Evolutionary conservation across 305 asterid genomes (phyloP).

Genomic region (Lippia alba): DNA sequence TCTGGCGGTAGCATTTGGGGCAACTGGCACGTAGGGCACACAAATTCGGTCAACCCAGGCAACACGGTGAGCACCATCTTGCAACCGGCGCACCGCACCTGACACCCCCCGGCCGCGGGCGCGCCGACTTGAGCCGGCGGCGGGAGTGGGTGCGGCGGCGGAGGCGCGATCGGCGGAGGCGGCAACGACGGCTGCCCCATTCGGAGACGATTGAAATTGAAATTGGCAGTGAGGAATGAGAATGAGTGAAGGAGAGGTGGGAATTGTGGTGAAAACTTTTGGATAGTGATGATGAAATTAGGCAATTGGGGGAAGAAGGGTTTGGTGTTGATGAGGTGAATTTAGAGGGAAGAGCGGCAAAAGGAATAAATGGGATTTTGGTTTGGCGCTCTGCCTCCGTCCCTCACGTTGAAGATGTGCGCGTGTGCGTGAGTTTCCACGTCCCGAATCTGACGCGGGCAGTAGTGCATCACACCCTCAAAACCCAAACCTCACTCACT

Average conservation of each 20-base stretch:
- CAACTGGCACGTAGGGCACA: conserved; percentile 90
- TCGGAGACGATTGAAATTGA: conserved; percentile 20
- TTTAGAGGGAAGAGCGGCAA: conserved; percentile 41
- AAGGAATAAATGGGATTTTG: conserved; percentile 44
- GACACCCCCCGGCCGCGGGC: conserved; percentile 59
- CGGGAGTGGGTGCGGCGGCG: conserved; percentile 43
- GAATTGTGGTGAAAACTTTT: conserved; percentile 27
- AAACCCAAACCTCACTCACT: not conserved
- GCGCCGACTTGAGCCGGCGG: conserved; percentile 45
- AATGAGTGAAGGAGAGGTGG: conserved; percentile 34
- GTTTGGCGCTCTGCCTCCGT: conserved; percentile 44
- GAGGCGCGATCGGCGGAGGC: conserved; percentile 65
- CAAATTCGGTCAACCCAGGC: conserved; percentile 77
- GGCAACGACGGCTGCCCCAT: conserved; percentile 87
- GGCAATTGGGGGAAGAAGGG: conserved; percentile 34
- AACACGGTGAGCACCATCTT: conserved; percentile 80
- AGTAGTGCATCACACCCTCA: not conserved
- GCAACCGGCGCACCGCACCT: conserved; percentile 98
- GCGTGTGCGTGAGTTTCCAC: conserved; percentile 18
- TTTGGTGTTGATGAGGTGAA: conserved; percentile 38
- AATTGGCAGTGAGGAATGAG: conserved; percentile 25
- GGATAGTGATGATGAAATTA: conserved; percentile 29
- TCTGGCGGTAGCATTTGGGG: conserved; percentile 99
- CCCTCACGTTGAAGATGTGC: too few species aligned
- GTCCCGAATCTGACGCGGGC: conserved; percentile 28